Conservation (phyloP, 441 rosid species). For the Adansonia rubrostipa region DNA sequence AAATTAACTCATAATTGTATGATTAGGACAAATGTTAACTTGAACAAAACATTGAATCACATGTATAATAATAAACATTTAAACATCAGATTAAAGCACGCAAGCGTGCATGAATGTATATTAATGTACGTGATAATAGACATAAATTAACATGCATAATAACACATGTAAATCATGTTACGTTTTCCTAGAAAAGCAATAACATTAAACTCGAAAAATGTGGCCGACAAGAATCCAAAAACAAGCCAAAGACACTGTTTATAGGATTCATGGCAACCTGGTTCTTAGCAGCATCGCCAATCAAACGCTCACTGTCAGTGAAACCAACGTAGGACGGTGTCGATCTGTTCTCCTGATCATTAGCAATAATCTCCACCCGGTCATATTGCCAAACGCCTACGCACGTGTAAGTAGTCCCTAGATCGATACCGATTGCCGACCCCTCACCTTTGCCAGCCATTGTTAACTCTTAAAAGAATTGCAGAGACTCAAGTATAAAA, state of each 20-base stretch:
- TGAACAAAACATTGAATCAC: too few relatives aligned
- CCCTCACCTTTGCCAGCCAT: conserved; percentile 28
- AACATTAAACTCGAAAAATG: background rate
- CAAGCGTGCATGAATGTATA: background rate
- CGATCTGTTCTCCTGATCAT: conserved; percentile 54
- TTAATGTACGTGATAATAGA: background rate
- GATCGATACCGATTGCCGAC: conserved; percentile 13
- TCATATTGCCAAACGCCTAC: conserved; percentile 58
- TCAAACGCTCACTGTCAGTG: conserved; percentile 57
- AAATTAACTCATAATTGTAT: too few relatives aligned
- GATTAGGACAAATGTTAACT: too few relatives aligned
- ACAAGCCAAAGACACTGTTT: conserved; percentile 55
- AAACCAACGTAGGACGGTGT: conserved; percentile 57
- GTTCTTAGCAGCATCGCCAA: conserved; percentile 46
- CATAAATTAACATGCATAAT: background rate
- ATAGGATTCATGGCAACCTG: conserved; percentile 59
- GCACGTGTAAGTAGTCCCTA: conserved; percentile 31
- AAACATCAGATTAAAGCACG: background rate
- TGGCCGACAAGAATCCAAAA: background rate
- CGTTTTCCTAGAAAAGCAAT: background rate
- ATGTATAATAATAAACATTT: too few relatives aligned
- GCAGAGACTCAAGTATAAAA: background rate
- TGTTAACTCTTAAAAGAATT: background rate
- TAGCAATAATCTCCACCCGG: conserved; percentile 56
- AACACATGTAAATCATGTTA: background rate